Evolutionary conservation across 768 basidiomycete genomes (phyloP), one percentile per base, ranked within the genome.

Genomic region (Mycena capillaripes): DNA sequence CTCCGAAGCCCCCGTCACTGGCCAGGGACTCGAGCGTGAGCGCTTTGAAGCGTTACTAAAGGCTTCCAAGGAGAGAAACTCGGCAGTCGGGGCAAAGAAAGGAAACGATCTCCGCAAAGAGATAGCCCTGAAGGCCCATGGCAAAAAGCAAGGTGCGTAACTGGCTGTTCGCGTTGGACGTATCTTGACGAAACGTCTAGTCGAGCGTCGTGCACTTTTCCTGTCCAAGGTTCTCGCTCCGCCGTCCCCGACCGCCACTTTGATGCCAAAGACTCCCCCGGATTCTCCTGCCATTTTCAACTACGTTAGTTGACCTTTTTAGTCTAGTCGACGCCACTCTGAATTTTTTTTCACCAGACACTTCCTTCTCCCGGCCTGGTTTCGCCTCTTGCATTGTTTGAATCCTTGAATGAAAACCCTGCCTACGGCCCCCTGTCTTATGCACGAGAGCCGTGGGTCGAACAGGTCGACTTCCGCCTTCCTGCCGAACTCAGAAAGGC

Each of bases 181-280:
- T 32, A n/a, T 60, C 17, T 27, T 29, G 25, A 66, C 44, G 38
- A 52, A 30, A 30, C 27, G 42, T 70, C n/a, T 76, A 94, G 92
- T 88, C 76, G 92, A 93, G 80, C 88, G 95, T 63, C 91, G 94
- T 32, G 91, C 92, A 5, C 85, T 88, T 69, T 95, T 95, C 83
- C 82, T 95, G 30, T 92, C 91, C 69, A 95, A 91, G 81, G 82
- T 95, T 50, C 84, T 88, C 44, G 90, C 90, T n/a, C 89, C 91
- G 25, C 90, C 91, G 3, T 91, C 89, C 10, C 88, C 91, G 12
- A 86, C 88, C 12, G 89, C 91, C 23, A 85, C 87, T 29, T 78
- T 82, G 53, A 84, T 86, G 16, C 90, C 93, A 14, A 90, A 90
- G 79, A 93, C 89, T 2, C 90, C 91, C 59, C 90, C 90, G 8